phyloP scores from a whole-genome alignment of 768 basidiomycete species.

The Lactarius trivialis region DNA sequence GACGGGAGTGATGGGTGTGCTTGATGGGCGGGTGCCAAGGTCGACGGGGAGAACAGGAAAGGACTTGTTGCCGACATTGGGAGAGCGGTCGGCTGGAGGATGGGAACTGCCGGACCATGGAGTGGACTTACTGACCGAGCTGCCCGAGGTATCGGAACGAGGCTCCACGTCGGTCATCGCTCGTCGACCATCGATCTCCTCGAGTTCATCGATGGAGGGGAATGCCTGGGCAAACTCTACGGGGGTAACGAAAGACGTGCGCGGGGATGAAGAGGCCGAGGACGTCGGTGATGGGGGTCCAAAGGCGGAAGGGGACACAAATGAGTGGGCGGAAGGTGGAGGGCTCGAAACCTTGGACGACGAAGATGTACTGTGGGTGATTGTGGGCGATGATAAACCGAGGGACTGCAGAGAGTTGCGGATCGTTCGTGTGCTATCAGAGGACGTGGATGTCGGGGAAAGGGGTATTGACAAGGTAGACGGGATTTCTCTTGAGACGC shows the following conservation, averaged over 20 bases:
- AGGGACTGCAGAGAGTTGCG: conserved; percentile 23
- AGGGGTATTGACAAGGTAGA: conserved; percentile 30
- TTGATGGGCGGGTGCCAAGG: conserved; percentile 53
- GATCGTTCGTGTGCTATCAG: conserved; percentile 24
- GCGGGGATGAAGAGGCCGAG: conserved; percentile 60
- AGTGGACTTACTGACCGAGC: conserved; percentile 4
- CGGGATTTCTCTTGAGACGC: conserved; percentile 48
- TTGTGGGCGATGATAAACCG: conserved; percentile 20
- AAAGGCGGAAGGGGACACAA: conserved; percentile 64
- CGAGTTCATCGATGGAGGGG: conserved; percentile 71
- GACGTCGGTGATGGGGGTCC: conserved; percentile 74
- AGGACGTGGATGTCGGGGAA: conserved; percentile 30
- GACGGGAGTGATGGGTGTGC: conserved; percentile 60
- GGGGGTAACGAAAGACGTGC: conserved; percentile 35
- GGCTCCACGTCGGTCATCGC: conserved; percentile 45
- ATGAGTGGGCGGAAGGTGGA: conserved; percentile 39
- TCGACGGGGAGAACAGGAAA: conserved; percentile 43
- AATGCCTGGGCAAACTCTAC: conserved; percentile 61
- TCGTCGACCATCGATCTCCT: conserved; percentile 45
- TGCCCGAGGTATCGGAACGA: conserved; percentile 27
- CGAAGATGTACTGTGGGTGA: conserved; percentile 24
- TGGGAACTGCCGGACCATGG: conserved; percentile 27
- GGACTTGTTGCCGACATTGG: conserved; percentile 22
- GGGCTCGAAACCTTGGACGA: conserved; percentile 26
- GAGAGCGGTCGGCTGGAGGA: conserved; percentile 14